These are phyloP conservation scores for Geotrichum reessii DNA, from an alignment of 1,139 yeast species.

Conservation along the genomic window DNA sequence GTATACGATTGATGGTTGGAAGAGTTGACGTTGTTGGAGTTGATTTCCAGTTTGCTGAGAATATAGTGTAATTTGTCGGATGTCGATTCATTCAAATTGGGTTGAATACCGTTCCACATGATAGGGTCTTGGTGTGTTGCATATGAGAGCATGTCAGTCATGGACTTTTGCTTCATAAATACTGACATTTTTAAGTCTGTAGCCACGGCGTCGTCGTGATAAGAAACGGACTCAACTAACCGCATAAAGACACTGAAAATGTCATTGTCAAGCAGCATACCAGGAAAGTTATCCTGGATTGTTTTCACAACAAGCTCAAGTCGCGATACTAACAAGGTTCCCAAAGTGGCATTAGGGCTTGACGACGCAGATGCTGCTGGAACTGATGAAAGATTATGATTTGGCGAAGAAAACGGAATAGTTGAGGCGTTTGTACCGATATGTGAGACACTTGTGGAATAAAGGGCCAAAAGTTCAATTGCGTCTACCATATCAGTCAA, in stretches of 20 bases:
- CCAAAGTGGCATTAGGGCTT: slow-evolving; percentile 1
- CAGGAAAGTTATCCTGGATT: slow-evolving; percentile 45
- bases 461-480: slow-evolving; percentile 46
- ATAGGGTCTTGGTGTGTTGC: slow-evolving; percentile 25
- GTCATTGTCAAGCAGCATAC: slow-evolving; percentile 50
- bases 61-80: slow-evolving; percentile 27
- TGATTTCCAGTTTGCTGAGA: slow-evolving; percentile 24
- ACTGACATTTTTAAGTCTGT: slow-evolving; percentile 42
- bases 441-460: slow-evolving; percentile 31
- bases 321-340: slow-evolving; percentile 25
- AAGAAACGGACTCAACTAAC: slow-evolving; percentile 42
- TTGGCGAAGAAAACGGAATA: slow-evolving; percentile 15
- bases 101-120: slow-evolving; percentile 29
- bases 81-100: slow-evolving; percentile 23
- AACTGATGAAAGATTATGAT: slow-evolving; percentile 12
- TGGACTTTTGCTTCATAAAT: slow-evolving; percentile 40
- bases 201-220: slow-evolving; percentile 45
- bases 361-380: slow-evolving; percentile 9
- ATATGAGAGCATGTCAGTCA: slow-evolving; percentile 37
- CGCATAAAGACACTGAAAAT: slow-evolving; percentile 43
- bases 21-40: slow-evolving; percentile 12
- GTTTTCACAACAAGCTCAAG: slow-evolving; percentile 40
- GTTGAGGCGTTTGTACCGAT: slow-evolving; percentile 17
- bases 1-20: neutral
- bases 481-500: slow-evolving; percentile 54